Base-by-base conservation (phyloP, 2,329 filamentous ascomycete species). In the Allantophomopsis lycopodina region DNA sequence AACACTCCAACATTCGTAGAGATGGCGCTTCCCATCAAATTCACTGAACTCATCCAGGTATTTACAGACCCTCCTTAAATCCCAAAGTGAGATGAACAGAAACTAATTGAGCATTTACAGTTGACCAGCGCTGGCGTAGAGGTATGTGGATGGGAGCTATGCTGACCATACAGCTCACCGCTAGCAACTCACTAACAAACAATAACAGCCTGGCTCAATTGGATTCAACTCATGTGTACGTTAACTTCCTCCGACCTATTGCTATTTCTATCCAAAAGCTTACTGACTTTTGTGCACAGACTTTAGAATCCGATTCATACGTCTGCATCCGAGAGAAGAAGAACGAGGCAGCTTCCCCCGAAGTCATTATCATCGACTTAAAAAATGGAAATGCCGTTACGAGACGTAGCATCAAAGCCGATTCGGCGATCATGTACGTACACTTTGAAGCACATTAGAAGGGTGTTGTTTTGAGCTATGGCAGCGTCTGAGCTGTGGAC, bases 321-420 rank as follows among this genome's bases (percentile, higher is more conserved):
- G 84, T 98, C 55, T 98, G 91, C 64, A 82, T 98, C 58, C 83
- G 91, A 63, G 89, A 96, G 66, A 89, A 94, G 69, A 82, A 88
- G 62, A 80, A 75, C 60, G 83, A 87, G 54, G 76, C 79, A 49
- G 75, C 86, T 48, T 81, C 84, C 53, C 84, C 88, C 48, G 88
- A 95, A 65, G 89, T 98, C 49, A 83, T 98, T 63, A 98, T 98
- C 61, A 70, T 98, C 65, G 85, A 98, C 64, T 81, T 98, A 58
- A 95, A 96, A 66, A 93, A 95, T 66, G 79, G 79, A 67, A 95
- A 94, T 76, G 89, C 91, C 69, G 79, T 95, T 60, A 91, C 86
- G 53, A 82, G 84, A 55, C 78, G 89, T 59, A 86, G 89, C 37
- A 98, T 98, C 70, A 96, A 94, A 71, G 91, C 91, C 56, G 91